Evolutionary conservation across 192 early-diverging fungal species (phyloP).

Genomic region (Backusella morwellensis): DNA sequence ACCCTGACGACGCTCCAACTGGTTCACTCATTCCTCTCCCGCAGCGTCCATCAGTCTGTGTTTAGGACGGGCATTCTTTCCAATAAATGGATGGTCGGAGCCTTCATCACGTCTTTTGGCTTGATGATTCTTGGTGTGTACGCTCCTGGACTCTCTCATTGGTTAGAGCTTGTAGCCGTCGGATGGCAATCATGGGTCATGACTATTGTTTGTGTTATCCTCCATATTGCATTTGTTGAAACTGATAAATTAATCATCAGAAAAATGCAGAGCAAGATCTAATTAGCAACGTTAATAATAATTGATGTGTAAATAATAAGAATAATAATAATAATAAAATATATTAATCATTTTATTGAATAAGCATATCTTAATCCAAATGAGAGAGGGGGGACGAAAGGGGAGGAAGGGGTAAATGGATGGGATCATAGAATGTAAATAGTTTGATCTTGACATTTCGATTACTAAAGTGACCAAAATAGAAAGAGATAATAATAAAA

Average conservation of each 20-base stretch:
- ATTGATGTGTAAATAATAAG: neutral
- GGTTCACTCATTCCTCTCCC: slow-evolving; percentile 81
- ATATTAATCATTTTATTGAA: slow-evolving; percentile 1
- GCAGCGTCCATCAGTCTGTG: slow-evolving; percentile 68
- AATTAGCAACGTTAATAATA: slow-evolving; percentile 1
- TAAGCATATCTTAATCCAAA: neutral
- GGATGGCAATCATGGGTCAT: slow-evolving; percentile 63
- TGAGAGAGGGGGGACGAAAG: neutral
- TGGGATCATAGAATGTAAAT: neutral
- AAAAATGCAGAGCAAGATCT: slow-evolving; percentile 1
- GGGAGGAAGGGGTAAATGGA: neutral
- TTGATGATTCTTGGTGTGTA: slow-evolving; percentile 81
- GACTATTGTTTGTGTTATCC: slow-evolving; percentile 52
- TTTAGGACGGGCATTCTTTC: slow-evolving; percentile 73
- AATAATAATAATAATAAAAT: neutral
- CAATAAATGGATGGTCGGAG: slow-evolving; percentile 81
- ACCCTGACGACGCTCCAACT: slow-evolving; percentile 87
- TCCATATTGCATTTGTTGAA: slow-evolving; percentile 61
- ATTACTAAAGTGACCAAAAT: neutral
- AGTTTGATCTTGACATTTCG: neutral
- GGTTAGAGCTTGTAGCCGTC: slow-evolving; percentile 58
- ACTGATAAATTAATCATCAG: slow-evolving; percentile 55
- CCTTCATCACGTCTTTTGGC: slow-evolving; percentile 67
- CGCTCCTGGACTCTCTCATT: slow-evolving; percentile 52
- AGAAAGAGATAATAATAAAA: neutral